A percentile compares a stretch with the other conserved stretches of the same genome.
These are phyloP conservation scores for Phallus indusiatus DNA, from an alignment of 768 basidiomycete genomes.

Conservation along the genomic window DNA sequence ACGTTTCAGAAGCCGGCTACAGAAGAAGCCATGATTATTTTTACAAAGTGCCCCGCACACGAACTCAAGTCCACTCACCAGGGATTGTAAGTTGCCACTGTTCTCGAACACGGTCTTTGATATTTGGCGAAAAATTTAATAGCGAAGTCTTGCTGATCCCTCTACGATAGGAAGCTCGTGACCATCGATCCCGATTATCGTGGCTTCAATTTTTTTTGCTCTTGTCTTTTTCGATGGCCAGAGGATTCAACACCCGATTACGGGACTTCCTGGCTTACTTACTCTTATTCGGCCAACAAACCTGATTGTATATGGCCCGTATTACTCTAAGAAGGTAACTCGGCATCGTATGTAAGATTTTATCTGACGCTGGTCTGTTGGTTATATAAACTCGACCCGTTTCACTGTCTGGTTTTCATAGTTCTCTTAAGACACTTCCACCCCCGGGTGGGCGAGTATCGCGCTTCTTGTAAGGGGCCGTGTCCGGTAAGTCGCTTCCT, in stretches of 20 bases:
- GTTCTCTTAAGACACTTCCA: neutral
- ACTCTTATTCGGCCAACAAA: neutral
- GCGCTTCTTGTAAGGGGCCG: neutral
- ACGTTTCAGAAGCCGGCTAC: neutral
- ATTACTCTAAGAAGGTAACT: neutral
- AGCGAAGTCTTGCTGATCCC: neutral
- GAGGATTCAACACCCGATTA: neutral
- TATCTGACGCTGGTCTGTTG: neutral
- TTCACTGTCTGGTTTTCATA: neutral
- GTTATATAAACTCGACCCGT: neutral
- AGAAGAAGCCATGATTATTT: neutral
- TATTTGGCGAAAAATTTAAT: neutral
- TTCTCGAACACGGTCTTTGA: neutral
- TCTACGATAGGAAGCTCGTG: neutral
- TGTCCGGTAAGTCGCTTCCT: neutral
- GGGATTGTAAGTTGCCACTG: neutral
- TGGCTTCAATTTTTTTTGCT: neutral
- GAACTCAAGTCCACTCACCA: neutral
- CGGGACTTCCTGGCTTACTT: neutral
- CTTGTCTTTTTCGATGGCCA: neutral
- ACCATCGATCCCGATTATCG: neutral
- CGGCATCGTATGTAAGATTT: neutral
- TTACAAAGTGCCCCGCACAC: neutral
- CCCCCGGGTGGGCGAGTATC: neutral
- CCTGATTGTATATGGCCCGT: neutral